phyloP scores from a whole-genome alignment of 768 basidiomycete genomes.

The Leccinellum rugosiceps region DNA sequence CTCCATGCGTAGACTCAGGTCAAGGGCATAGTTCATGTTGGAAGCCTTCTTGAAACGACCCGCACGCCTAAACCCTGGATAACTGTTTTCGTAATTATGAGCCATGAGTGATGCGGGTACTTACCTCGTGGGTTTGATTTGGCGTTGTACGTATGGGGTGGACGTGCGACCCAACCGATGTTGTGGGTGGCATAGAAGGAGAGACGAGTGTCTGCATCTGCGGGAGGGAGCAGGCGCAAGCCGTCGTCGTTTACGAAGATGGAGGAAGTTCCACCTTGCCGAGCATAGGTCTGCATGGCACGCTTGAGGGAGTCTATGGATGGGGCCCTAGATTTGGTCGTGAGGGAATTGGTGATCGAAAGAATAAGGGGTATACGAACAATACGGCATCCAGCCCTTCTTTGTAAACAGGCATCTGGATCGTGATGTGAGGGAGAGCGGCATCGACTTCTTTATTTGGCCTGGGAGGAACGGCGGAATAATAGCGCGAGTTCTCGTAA shows the following conservation, averaged over 20 bases:
- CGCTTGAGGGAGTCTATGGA: slow-evolving; percentile 54
- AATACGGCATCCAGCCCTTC: slow-evolving; percentile 51
- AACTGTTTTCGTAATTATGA: not conserved
- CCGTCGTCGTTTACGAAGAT: slow-evolving; percentile 66
- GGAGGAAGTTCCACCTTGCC: slow-evolving; percentile 58
- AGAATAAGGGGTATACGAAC: slow-evolving; percentile 29
- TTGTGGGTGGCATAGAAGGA: slow-evolving; percentile 55
- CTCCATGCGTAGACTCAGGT: slow-evolving; percentile 38
- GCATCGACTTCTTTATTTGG: slow-evolving; percentile 44
- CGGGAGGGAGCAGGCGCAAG: slow-evolving; percentile 46
- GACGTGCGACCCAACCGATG: slow-evolving; percentile 60
- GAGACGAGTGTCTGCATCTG: slow-evolving; percentile 45
- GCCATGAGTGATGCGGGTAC: slow-evolving; percentile 34
- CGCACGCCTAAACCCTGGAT: slow-evolving; percentile 36
- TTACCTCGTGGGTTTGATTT: slow-evolving; percentile 50
- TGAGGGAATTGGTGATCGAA: not conserved
- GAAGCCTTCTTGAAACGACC: slow-evolving; percentile 94
- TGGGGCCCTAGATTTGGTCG: slow-evolving; percentile 31
- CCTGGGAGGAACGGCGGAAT: slow-evolving; percentile 42
- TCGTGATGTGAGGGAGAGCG: slow-evolving; percentile 46
- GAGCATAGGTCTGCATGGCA: slow-evolving; percentile 62
- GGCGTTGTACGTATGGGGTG: slow-evolving; percentile 41
- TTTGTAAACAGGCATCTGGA: slow-evolving; percentile 61
- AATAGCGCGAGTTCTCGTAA: slow-evolving; percentile 51
- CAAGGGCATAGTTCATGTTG: slow-evolving; percentile 83